Conservation (phyloP, 257 asterid species). For the Solanum acaule region DNA sequence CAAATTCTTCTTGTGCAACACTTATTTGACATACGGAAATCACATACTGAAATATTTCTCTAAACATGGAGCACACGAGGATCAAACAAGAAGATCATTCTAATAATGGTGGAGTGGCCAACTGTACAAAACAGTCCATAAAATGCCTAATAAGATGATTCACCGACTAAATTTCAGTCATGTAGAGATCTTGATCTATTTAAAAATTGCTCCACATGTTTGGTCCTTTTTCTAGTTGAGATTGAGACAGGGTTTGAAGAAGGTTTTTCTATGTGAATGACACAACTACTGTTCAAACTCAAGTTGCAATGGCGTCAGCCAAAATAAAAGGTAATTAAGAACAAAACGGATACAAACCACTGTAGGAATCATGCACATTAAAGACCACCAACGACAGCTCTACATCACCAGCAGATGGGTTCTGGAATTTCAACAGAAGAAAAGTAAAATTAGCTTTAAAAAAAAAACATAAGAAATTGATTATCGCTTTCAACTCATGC, state of each 20-base stretch:
- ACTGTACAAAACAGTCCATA: not conserved
- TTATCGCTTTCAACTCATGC: not conserved
- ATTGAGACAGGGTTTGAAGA: not conserved
- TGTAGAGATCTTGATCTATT: fast-evolving
- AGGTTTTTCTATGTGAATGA: not conserved
- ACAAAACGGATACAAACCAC: slow-evolving; percentile 36
- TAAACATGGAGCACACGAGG: not conserved
- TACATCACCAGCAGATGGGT: slow-evolving; percentile 34
- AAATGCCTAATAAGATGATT: not conserved
- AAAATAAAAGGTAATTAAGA: not conserved
- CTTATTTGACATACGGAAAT: not conserved
- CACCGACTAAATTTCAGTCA: not conserved
- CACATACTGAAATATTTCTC: not conserved
- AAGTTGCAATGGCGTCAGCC: too few species aligned
- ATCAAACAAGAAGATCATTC: not conserved
- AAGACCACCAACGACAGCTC: slow-evolving; percentile 62
- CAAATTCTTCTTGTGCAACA: too few species aligned
- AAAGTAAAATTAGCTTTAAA: not conserved
- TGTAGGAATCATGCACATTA: slow-evolving; percentile 50
- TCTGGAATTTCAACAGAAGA: slow-evolving; percentile 28
- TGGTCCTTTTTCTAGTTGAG: not conserved
- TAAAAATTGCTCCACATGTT: not conserved
- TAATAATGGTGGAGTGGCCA: not conserved
- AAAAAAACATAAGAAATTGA: not conserved
- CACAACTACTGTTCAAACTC: not conserved